Percentiles rank a stretch among this genome's conserved stretches.
Evolutionary conservation across 1,284 basidiomycete species (phyloP).

Genomic region (Malassezia pachydermatis): DNA sequence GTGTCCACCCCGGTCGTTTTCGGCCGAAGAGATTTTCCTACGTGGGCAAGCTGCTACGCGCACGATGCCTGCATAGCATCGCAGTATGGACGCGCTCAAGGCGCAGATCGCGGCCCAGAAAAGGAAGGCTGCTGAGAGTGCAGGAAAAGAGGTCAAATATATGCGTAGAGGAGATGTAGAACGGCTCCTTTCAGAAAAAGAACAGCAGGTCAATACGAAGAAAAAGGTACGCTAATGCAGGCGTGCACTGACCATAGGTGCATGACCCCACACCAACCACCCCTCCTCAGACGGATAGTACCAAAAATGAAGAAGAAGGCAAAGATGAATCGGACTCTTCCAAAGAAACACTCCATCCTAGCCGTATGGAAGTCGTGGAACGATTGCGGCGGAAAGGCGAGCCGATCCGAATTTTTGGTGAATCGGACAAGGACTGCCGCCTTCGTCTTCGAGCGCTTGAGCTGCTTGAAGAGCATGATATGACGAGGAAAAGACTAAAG

Average conservation of each 20-base stretch:
- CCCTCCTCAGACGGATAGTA: too few relatives aligned
- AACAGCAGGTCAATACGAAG: too few relatives aligned
- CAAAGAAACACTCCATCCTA: too few relatives aligned
- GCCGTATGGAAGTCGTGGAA: slow-evolving; percentile 79
- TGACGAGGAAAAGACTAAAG: too few relatives aligned
- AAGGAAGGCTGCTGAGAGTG: slow-evolving; percentile 64
- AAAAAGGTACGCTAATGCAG: too few relatives aligned
- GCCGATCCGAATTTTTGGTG: slow-evolving; percentile 87
- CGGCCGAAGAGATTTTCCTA: slow-evolving; percentile 15
- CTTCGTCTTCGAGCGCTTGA: slow-evolving; percentile 82
- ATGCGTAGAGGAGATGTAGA: slow-evolving; percentile 35
- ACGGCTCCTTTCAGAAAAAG: slow-evolving; percentile 11
- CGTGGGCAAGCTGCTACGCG: not conserved
- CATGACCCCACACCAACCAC: too few relatives aligned
- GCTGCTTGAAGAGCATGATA: slow-evolving; percentile 57
- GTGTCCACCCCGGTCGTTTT: slow-evolving; percentile 1
- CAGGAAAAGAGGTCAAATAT: slow-evolving; percentile 35
- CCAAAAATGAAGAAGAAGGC: slow-evolving; percentile 16
- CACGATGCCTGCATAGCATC: not conserved
- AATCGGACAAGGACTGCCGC: slow-evolving; percentile 83
- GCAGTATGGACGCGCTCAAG: slow-evolving; percentile 68
- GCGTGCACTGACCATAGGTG: too few relatives aligned
- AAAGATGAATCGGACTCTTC: slow-evolving; percentile 68
- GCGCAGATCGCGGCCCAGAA: slow-evolving; percentile 63
- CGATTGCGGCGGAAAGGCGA: slow-evolving; percentile 81